These are phyloP conservation scores for Linderniella brevidens DNA, from an alignment of 257 asterid species.

Conservation along the genomic window DNA sequence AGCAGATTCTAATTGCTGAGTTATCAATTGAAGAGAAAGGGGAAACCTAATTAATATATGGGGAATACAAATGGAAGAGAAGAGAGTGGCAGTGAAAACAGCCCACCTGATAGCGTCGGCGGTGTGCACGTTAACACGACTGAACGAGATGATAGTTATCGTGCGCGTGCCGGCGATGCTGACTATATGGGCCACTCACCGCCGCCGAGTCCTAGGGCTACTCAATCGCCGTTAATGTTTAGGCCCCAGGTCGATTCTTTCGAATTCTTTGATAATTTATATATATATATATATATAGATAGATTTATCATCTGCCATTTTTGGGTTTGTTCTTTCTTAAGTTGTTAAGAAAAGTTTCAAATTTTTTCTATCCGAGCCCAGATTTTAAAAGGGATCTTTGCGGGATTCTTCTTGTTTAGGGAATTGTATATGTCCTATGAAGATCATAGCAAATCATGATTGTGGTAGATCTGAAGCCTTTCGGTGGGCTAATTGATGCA, in stretches of 20 bases:
- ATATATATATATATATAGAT: neutral
- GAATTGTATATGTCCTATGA: no score
- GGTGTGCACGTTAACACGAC: constrained; percentile 15
- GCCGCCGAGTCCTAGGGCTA: constrained; percentile 69
- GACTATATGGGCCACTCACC: constrained; percentile 68
- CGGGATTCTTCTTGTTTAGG: no score
- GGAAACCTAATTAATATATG: constrained; percentile 12
- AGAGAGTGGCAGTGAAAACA: constrained; percentile 25
- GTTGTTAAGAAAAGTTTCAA: neutral
- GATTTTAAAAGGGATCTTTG: no score
- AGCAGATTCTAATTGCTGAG: no score
- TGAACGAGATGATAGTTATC: constrained; percentile 11
- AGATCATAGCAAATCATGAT: no score
- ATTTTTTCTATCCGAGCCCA: no score
- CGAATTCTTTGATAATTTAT: neutral
- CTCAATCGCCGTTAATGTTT: constrained; percentile 62
- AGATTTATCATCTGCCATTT: neutral
- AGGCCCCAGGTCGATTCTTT: constrained; percentile 47
- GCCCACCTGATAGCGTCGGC: constrained; percentile 23
- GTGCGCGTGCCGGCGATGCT: constrained; percentile 13
- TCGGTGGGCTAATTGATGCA: no score
- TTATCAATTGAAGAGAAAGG: no score
- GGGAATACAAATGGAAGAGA: constrained; percentile 77
- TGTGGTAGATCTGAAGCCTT: no score
- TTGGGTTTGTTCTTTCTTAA: neutral